A percentile compares a stretch with the other conserved stretches of the same genome.
These are phyloP conservation scores for Exserohilum rostratum DNA, from an alignment of 2,329 filamentous ascomycete genomes.

Conservation along the genomic window DNA sequence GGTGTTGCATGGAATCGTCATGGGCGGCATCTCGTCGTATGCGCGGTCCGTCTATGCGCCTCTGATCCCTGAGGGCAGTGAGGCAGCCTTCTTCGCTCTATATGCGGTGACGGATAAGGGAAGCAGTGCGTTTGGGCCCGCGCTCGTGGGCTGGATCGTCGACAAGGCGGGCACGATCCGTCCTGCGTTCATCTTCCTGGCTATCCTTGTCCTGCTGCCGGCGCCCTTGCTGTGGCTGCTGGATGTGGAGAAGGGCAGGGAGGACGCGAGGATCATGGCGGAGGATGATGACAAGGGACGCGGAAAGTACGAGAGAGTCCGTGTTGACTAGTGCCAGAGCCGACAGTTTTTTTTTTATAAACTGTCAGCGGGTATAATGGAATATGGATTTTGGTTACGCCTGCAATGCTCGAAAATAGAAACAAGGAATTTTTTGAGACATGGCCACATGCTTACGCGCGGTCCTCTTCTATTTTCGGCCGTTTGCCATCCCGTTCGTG, in stretches of 20 bases:
- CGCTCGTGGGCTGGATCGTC: slow-evolving; percentile 87
- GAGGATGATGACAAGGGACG: slow-evolving; percentile 20
- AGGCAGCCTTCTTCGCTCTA: slow-evolving; percentile 90
- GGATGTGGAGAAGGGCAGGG: slow-evolving; percentile 67
- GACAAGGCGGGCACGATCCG: slow-evolving; percentile 61
- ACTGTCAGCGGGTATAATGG: background rate
- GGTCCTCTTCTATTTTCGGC: slow-evolving; percentile 44
- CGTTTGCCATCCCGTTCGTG: slow-evolving; percentile 54
- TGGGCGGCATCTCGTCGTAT: slow-evolving; percentile 86
- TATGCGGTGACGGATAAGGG: slow-evolving; percentile 97
- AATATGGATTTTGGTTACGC: slow-evolving; percentile 10
- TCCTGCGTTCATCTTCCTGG: slow-evolving; percentile 82
- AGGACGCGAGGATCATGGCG: slow-evolving; percentile 41
- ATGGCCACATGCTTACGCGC: slow-evolving; percentile 12
- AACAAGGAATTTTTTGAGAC: background rate
- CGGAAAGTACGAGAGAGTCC: slow-evolving; percentile 26
- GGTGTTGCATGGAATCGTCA: slow-evolving; percentile 83
- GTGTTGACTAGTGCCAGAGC: slow-evolving; percentile 13
- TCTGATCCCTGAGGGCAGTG: slow-evolving; percentile 86
- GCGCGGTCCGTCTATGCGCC: slow-evolving; percentile 89
- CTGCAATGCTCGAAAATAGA: too few species aligned
- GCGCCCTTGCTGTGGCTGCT: slow-evolving; percentile 80
- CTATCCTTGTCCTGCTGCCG: slow-evolving; percentile 76
- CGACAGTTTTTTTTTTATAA: background rate
- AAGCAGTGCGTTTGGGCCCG: slow-evolving; percentile 86